phyloP scores from a whole-genome alignment of 495 filamentous ascomycete species.

The Cladorrhinum samala region DNA sequence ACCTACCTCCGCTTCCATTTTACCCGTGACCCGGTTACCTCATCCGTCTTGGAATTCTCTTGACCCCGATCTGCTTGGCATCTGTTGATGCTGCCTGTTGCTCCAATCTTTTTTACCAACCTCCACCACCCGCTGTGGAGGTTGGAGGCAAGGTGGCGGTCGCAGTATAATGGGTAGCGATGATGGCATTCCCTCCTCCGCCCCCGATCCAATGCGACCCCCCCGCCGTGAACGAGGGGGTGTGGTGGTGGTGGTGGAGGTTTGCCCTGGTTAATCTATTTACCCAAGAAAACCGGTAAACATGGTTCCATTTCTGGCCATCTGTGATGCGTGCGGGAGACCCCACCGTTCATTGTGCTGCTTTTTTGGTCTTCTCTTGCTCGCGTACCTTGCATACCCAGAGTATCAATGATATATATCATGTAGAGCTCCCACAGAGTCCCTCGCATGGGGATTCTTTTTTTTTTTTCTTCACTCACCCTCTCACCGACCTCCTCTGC shows the following conservation, averaged over 20 bases:
- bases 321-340: neutral
- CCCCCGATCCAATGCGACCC: neutral
- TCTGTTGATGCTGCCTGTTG: neutral
- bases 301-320: neutral
- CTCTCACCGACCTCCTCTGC: no score
- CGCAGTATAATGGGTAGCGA: neutral
- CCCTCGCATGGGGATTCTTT: no score
- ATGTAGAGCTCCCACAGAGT: no score
- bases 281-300: slow-evolving; percentile 20
- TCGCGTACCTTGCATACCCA: slow-evolving; percentile 28
- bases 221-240: slow-evolving; percentile 14
- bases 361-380: no score
- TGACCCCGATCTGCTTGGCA: slow-evolving; percentile 17
- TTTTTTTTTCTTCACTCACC: no score
- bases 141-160: slow-evolving; percentile 10
- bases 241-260: slow-evolving; percentile 5
- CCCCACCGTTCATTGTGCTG: no score
- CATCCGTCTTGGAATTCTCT: slow-evolving; percentile 6
- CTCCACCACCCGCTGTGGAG: no score
- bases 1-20: slow-evolving; percentile 11
- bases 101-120: slow-evolving; percentile 8
- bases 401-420: slow-evolving; percentile 6
- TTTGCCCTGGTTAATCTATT: slow-evolving; percentile 23
- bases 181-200: neutral
- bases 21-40: slow-evolving; percentile 16